Conservation (phyloP, 139 green algal genomes). For the Coccomyxa sp. region DNA sequence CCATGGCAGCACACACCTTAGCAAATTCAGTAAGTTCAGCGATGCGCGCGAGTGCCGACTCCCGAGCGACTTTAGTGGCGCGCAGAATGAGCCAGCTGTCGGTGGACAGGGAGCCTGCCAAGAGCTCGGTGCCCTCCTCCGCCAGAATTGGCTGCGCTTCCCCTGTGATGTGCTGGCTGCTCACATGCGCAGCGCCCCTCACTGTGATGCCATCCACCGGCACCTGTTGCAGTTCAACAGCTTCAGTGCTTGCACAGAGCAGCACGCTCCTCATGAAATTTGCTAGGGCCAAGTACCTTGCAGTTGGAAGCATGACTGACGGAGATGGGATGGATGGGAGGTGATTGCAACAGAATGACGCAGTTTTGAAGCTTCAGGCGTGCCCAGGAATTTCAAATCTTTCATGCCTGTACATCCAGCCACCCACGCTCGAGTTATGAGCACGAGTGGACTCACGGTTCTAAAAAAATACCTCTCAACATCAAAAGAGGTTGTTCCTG, state of each 20-base stretch:
- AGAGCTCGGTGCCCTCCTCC: conserved; percentile 24
- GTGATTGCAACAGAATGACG: too few species aligned
- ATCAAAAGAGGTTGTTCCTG: too few species aligned
- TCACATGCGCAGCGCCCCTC: conserved; percentile 62
- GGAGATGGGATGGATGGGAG: too few species aligned
- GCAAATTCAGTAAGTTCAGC: conserved; percentile 64
- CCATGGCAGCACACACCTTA: conserved; percentile 35
- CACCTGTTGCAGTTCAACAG: conserved; percentile 38
- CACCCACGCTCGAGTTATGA: too few species aligned
- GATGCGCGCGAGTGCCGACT: conserved; percentile 80
- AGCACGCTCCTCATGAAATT: background rate
- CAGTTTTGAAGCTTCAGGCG: too few species aligned
- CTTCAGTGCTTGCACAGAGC: background rate
- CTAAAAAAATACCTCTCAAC: too few species aligned
- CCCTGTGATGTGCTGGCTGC: conserved; percentile 73
- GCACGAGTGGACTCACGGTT: too few species aligned
- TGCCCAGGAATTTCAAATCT: too few species aligned
- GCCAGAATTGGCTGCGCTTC: conserved; percentile 49
- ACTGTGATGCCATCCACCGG: conserved; percentile 74
- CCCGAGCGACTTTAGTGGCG: conserved; percentile 30
- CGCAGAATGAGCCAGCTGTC: conserved; percentile 75
- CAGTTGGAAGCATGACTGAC: too few species aligned
- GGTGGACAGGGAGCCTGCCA: conserved; percentile 42
- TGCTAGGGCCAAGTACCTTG: too few species aligned
- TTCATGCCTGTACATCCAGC: too few species aligned